A percentile compares a stretch with the other conserved stretches of the same genome.
Conservation (phyloP, 140 eudicot species). For the Flaveria floridana region DNA sequence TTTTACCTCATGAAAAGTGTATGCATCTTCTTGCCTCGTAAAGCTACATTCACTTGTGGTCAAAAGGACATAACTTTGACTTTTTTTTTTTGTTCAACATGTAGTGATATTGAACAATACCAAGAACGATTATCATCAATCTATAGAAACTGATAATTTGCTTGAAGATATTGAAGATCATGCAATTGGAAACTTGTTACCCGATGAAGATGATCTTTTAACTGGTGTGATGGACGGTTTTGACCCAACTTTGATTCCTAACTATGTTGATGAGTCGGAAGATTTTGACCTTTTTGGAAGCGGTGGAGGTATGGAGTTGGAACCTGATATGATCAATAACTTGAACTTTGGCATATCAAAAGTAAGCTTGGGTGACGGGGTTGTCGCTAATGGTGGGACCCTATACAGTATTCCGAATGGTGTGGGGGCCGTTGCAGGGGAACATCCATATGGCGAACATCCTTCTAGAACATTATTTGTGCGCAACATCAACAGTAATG, state of each 20-base stretch:
- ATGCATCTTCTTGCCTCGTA: conserved; percentile 19
- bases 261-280: conserved; percentile 49
- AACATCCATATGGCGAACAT: conserved; percentile 83
- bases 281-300: conserved; percentile 72
- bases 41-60: conserved; percentile 8
- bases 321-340: conserved; percentile 47
- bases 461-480: conserved; percentile 84
- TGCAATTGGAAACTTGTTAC: conserved; percentile 55
- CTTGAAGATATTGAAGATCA: conserved; percentile 39
- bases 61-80: conserved; percentile 6
- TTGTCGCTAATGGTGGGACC: conserved; percentile 45
- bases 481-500: conserved; percentile 74
- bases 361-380: conserved; percentile 46
- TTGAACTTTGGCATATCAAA: conserved; percentile 43
- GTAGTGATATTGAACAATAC: conserved; percentile 44
- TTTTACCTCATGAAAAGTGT: conserved; percentile 62
- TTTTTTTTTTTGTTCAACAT: conserved; percentile 23
- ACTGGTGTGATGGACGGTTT: conserved; percentile 56
- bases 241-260: conserved; percentile 44
- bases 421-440: conserved; percentile 60
- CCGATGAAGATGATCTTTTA: conserved; percentile 74
- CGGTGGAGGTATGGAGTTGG: conserved; percentile 79
- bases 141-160: conserved; percentile 33
- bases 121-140: conserved; percentile 29
- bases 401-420: conserved; percentile 45